Evolutionary conservation across 2,329 filamentous ascomycete species (phyloP).

Genomic region (Sordariomycetes sp.): DNA sequence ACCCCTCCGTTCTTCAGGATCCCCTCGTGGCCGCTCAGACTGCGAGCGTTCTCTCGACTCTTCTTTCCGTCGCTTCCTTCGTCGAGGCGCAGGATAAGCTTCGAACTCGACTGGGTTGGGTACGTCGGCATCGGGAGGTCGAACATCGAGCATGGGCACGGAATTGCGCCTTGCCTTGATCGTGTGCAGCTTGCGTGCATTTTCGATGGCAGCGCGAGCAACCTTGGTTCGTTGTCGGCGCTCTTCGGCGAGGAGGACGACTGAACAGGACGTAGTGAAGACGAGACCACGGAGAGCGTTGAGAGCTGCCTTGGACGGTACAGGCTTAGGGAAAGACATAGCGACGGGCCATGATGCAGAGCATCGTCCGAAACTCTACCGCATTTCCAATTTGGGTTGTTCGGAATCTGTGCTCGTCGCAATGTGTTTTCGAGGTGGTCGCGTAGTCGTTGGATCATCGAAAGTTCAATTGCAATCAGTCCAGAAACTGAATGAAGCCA

Average conservation of each 20-base stretch:
- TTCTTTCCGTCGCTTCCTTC: too few species aligned
- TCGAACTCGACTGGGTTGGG: background rate
- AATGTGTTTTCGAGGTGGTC: too few species aligned
- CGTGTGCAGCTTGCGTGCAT: conserved; percentile 40
- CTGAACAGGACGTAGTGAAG: conserved; percentile 47
- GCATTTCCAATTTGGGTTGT: too few species aligned
- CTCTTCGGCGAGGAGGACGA: conserved; percentile 46
- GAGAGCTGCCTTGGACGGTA: conserved; percentile 46
- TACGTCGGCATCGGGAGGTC: background rate
- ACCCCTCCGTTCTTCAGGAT: too few species aligned
- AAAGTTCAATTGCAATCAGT: too few species aligned
- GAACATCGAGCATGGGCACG: background rate
- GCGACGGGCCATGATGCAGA: too few species aligned
- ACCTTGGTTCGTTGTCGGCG: conserved; percentile 44
- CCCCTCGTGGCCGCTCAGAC: too few species aligned
- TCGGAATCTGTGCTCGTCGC: too few species aligned
- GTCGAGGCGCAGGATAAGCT: background rate
- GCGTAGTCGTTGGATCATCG: too few species aligned
- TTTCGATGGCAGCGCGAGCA: conserved; percentile 38
- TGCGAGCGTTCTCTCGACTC: too few species aligned
- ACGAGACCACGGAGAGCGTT: conserved; percentile 46
- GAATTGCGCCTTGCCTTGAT: conserved; percentile 20
- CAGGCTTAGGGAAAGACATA: conserved; percentile 37
- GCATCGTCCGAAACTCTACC: too few species aligned
- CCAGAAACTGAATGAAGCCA: too few species aligned